phyloP scores from a whole-genome alignment of 352 stramenopile species.

The Stephanocyclus meneghinianus region DNA sequence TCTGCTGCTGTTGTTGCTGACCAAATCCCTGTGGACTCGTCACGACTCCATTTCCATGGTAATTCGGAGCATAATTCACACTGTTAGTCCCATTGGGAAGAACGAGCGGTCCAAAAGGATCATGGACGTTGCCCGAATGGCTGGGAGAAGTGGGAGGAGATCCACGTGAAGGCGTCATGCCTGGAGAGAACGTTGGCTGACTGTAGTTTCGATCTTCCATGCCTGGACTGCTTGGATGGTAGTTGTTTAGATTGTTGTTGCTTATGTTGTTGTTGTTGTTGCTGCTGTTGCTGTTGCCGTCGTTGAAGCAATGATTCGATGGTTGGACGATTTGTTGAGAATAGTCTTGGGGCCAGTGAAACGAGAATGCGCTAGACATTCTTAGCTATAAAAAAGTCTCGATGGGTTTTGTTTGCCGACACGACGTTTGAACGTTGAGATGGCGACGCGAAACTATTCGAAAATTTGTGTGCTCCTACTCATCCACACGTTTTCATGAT shows the following conservation, averaged over 20 bases:
- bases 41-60: neutral
- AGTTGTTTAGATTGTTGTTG: neutral
- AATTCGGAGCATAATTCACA: neutral
- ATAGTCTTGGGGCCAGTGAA: neutral
- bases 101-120: constrained; percentile 1
- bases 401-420: no score
- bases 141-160: neutral
- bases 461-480: no score
- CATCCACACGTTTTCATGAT: no score
- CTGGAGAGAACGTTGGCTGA: neutral
- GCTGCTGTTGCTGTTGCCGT: neutral
- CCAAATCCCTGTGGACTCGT: neutral
- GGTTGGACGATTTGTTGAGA: constrained; percentile 11
- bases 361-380: neutral
- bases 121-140: neutral
- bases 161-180: neutral
- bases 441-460: no score
- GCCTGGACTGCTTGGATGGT: neutral
- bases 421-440: no score
- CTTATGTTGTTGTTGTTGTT: neutral
- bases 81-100: neutral
- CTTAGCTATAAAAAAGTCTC: no score
- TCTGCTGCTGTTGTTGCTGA: neutral
- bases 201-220: constrained; percentile 14
- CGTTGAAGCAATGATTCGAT: neutral